Conservation (phyloP, 129 eudicot genomes). For the Smallanthus sonchifolius region DNA sequence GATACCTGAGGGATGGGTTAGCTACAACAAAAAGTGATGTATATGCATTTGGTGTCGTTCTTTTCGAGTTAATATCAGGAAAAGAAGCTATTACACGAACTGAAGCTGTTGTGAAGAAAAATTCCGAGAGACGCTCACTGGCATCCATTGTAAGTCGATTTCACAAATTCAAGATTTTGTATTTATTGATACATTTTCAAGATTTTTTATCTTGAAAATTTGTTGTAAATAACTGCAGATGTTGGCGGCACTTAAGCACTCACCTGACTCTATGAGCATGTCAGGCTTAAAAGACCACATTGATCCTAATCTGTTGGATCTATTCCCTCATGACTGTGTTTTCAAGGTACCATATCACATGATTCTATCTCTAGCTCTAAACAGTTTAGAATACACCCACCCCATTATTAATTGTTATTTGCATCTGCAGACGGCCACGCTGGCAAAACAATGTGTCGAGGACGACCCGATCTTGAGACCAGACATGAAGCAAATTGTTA, state of each 20-base stretch:
- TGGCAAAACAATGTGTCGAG: slow-evolving; percentile 89
- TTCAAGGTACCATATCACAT: slow-evolving; percentile 55
- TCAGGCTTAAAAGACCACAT: slow-evolving; percentile 71
- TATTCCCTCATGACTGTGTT: slow-evolving; percentile 92
- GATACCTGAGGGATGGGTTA: slow-evolving; percentile 80
- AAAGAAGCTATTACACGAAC: slow-evolving; percentile 82
- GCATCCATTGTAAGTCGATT: slow-evolving; percentile 74
- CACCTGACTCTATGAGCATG: slow-evolving; percentile 83
- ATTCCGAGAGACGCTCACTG: slow-evolving; percentile 67
- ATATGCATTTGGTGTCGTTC: slow-evolving; percentile 92
- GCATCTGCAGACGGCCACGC: slow-evolving; percentile 58
- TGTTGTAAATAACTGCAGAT: slow-evolving; percentile 49
- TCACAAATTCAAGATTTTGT: not conserved
- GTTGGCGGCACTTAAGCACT: slow-evolving; percentile 77
- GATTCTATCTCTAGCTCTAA: not conserved
- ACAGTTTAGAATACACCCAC: not conserved
- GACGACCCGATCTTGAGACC: slow-evolving; percentile 86
- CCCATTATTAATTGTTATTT: not conserved
- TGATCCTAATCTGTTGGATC: slow-evolving; percentile 81
- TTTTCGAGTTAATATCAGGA: slow-evolving; percentile 83
- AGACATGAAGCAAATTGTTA: slow-evolving; percentile 86
- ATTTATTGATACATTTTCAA: not conserved
- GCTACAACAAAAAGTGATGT: slow-evolving; percentile 89
- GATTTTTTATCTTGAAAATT: not conserved
- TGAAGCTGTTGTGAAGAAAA: slow-evolving; percentile 49